Conservation (phyloP, 2,329 filamentous ascomycete species). For the Alternaria ventricosa region DNA sequence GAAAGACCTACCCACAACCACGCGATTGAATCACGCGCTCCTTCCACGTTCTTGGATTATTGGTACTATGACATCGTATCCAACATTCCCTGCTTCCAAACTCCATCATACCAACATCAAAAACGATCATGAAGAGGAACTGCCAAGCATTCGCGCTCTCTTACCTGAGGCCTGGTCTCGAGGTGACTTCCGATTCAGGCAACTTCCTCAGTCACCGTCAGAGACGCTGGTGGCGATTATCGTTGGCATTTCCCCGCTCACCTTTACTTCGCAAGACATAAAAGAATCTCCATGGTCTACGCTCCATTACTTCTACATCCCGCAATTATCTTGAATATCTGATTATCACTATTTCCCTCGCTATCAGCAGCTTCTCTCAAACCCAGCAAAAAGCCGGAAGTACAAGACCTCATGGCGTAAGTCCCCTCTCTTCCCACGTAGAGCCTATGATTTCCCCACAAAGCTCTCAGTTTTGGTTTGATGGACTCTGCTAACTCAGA, state of each 20-base stretch:
- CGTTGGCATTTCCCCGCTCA: not conserved
- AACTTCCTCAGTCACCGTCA: not conserved
- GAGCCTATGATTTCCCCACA: not conserved
- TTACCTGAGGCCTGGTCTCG: not conserved
- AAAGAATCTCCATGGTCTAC: not conserved
- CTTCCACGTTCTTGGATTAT: not conserved
- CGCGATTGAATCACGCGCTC: not conserved
- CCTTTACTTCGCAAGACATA: not conserved
- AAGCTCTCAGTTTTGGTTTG: not conserved
- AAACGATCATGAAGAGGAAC: not conserved
- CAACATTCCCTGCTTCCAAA: not conserved
- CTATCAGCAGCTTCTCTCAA: not conserved
- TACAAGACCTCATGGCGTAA: conserved; percentile 11
- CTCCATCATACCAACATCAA: not conserved
- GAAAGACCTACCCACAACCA: not conserved
- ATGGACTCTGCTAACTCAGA: conserved; percentile 2
- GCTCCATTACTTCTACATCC: not conserved
- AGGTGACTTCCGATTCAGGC: not conserved
- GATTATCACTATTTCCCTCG: not conserved
- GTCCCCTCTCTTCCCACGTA: not conserved
- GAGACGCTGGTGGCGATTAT: not conserved
- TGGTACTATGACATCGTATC: not conserved
- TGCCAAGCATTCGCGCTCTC: not conserved
- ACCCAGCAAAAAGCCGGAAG: not conserved
- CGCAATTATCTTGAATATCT: not conserved